Evolutionary conservation across 1,284 basidiomycete species (phyloP), one percentile per base, ranked within the genome.

Genomic region (Heliocybe sulcata): DNA sequence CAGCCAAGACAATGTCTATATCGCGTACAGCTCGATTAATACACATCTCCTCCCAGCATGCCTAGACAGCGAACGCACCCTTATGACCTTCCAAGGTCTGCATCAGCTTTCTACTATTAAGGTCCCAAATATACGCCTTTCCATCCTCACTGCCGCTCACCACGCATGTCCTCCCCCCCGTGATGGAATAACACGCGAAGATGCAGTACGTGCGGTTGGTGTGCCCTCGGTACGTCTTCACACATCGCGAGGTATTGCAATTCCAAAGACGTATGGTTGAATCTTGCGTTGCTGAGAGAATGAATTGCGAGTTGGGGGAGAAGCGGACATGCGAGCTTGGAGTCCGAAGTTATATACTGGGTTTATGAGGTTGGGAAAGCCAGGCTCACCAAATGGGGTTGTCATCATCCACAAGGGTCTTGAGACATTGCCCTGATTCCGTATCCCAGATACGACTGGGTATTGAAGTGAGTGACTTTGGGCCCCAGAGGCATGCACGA

Each of bases 221-320:
- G 65, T 96, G 93, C 0, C 90, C 92, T 0, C 77, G 82, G 65
- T 94, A 95, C 2, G 94, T 96, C 73, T 98, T 98, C 49, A 98
- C 84, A 59, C 94, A 92, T 58, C 90, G 87, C 11, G 90, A 90
- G n/a, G 85, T 88, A 59, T 93, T 90, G 60, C 91, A 92, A 67
- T 96, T 92, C 94, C 97, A 98, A 22, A 99, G 74, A 1, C 97
- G 82, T 55, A 98, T 85, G 0, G 90, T 92, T 4, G 90, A 94
- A 66, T 98, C 95, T 63, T 98, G 87, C 3, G 94, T 94, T 0
- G 92, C 85, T 1, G 87, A 87, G 38, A 98, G 78, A 27, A 99
- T 81, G 68, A 90, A 96, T 65, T 82, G 83, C 0, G 92, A 93
- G 63, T 95, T 95, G 0, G 94, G 94, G 11, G 95, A 92, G 73